Conservation (phyloP, 345 rosid genomes). For the Atalantia buxifolia region DNA sequence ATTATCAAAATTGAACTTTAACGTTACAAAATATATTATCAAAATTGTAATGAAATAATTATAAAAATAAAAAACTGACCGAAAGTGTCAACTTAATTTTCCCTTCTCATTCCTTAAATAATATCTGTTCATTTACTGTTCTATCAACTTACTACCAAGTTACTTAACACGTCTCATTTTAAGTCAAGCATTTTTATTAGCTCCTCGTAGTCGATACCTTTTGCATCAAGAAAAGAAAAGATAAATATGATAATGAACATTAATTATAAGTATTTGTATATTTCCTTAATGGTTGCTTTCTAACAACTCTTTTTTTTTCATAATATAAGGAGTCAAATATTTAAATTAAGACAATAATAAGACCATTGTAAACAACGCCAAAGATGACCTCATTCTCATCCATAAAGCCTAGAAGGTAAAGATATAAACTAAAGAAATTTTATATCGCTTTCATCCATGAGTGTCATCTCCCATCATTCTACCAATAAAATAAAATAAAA, state of each 20-base stretch:
- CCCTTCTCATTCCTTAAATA: neutral
- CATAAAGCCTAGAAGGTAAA: neutral
- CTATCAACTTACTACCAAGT: neutral
- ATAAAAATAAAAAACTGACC: too few species aligned
- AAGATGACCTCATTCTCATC: slow-evolving; percentile 13
- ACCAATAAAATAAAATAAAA: neutral
- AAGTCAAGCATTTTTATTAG: too few species aligned
- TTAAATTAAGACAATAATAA: neutral
- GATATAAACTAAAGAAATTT: neutral
- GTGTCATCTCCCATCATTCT: neutral
- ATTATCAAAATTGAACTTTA: too few species aligned
- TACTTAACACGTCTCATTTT: rapidly evolving
- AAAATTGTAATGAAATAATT: too few species aligned
- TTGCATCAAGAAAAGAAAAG: neutral
- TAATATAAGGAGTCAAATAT: neutral
- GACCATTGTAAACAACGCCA: slow-evolving; percentile 11
- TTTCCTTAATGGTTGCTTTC: neutral
- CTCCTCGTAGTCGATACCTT: too few species aligned
- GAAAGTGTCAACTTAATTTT: neutral
- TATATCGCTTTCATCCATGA: neutral
- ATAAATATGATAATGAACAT: neutral
- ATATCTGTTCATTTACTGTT: neutral
- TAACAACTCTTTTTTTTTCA: neutral
- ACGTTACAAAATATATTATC: too few species aligned
- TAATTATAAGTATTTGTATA: neutral